A percentile compares a stretch with the other conserved stretches of the same genome.
phyloP scores from a whole-genome alignment of 139 green algal genomes.

The Coelastrella sp. region DNA sequence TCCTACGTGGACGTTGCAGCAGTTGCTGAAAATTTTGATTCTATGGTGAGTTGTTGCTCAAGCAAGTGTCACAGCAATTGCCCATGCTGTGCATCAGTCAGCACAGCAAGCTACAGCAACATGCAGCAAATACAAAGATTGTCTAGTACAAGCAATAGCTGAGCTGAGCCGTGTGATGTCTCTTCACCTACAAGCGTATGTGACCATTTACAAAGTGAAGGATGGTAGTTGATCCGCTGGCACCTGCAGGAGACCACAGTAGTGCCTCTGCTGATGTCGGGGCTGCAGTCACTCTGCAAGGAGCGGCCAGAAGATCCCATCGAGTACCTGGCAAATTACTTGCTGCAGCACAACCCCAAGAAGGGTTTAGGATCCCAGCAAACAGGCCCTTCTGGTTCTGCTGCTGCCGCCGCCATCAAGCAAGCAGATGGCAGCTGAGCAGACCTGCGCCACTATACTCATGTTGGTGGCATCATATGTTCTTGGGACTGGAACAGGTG shows the following conservation, averaged over 20 bases:
- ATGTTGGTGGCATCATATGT: no score
- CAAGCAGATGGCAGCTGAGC: background rate
- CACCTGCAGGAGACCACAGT: constrained; percentile 75
- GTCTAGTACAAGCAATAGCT: background rate
- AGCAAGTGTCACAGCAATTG: background rate
- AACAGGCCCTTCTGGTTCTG: background rate
- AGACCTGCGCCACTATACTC: no score
- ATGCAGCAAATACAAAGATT: background rate
- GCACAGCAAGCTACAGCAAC: background rate
- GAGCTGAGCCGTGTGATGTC: background rate
- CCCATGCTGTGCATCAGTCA: background rate
- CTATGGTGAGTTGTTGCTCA: background rate
- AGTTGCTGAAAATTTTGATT: background rate
- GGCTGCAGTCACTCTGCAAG: constrained; percentile 79
- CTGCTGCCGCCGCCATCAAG: constrained; percentile 1
- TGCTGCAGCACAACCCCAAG: constrained; percentile 86
- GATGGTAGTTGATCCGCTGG: background rate
- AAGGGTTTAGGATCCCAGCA: constrained; percentile 11
- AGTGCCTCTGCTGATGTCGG: constrained; percentile 86
- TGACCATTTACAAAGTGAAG: background rate
- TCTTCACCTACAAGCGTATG: background rate
- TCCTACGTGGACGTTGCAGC: background rate
- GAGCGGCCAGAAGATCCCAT: constrained; percentile 86
- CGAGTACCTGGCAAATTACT: constrained; percentile 83
- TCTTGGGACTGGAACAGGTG: no score